Evolutionary conservation across 2,329 filamentous ascomycete species (phyloP), one percentile per base, ranked within the genome.

Genomic region (Dactylellina drechsleri): DNA sequence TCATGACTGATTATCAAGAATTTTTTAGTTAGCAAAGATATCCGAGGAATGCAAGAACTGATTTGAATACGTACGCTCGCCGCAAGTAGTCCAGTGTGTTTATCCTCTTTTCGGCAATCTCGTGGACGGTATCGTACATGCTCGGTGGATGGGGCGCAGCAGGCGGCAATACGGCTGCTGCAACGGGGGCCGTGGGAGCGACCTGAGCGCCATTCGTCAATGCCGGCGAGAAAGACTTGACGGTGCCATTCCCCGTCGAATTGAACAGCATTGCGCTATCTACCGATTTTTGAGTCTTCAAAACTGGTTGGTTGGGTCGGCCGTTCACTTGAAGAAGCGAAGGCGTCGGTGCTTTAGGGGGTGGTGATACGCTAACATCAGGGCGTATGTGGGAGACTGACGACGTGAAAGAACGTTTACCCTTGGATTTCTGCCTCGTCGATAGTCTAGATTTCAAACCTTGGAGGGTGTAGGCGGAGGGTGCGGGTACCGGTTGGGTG

Each of bases 11-110:
- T 18, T 13, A 31, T 15, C 15, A 49, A 36, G 40, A 45, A 12
- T 60, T 52, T 41, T 53, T 59, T 26, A 10, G 43, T 18, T 47
- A 47, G 13, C 43, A n/a, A 6, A n/a, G 13, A 18, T 47, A 47
- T 16, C 16, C 16, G 13, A 47, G 5, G 7, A 36, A 36, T 36
- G 31, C 31, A 59, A 20, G 57, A 62, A 71, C 23, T 4, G 6
- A 18, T 47, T 47, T 13, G 12, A 45, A 26, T 15, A 86, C 92
- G 79, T 83, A 96, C 92, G 93, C 91, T 84, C 96, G 97, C 76
- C 93, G 88, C 77, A 99, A 82, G 81, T 99, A 99, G 79, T 96
- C 92, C 49, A 99, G 82, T 0, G 95, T 98, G 1, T 92, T 93
- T 84, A 99, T 97, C 78, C 95, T 88, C 84, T 99, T 99, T 71